A percentile compares a stretch with the other conserved stretches of the same genome.
These are phyloP conservation scores for Pseudocercospora musae DNA, from an alignment of 2,329 filamentous ascomycete genomes.

Conservation along the genomic window DNA sequence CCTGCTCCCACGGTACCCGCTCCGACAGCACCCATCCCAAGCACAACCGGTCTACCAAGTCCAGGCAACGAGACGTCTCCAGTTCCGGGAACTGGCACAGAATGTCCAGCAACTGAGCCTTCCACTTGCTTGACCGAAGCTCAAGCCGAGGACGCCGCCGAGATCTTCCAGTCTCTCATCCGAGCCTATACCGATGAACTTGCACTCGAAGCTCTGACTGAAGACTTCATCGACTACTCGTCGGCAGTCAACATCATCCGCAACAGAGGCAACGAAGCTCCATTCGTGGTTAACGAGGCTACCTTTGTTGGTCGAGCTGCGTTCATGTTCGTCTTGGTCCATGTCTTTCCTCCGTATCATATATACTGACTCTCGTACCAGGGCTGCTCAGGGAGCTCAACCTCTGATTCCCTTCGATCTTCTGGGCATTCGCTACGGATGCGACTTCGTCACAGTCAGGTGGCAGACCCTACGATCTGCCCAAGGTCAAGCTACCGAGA, in stretches of 20 bases:
- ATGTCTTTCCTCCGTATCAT: background rate
- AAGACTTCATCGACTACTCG: constrained; percentile 30
- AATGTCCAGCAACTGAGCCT: constrained; percentile 1
- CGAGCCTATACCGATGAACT: constrained; percentile 28
- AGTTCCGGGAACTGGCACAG: background rate
- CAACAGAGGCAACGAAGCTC: constrained; percentile 24
- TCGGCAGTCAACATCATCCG: constrained; percentile 31
- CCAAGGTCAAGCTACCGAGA: constrained; percentile 23
- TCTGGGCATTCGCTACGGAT: constrained; percentile 27
- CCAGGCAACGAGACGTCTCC: background rate
- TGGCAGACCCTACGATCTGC: constrained; percentile 26
- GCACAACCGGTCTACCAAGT: background rate
- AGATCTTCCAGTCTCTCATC: constrained; percentile 30
- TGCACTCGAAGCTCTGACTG: constrained; percentile 26
- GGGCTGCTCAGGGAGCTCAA: constrained; percentile 27
- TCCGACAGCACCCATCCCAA: background rate
- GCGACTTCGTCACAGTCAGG: constrained; percentile 24
- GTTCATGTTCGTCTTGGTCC: constrained; percentile 18
- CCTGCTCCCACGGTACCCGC: background rate
- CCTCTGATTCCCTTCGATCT: constrained; percentile 29
- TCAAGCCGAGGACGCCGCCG: constrained; percentile 25
- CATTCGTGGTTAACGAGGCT: constrained; percentile 22
- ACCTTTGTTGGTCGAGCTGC: constrained; percentile 25
- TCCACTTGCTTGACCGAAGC: constrained; percentile 21
- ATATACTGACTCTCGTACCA: background rate